Percentiles rank a stretch among this genome's conserved stretches.
These are phyloP conservation scores for Monilinia vaccinii-corymbosi DNA, from an alignment of 2,329 filamentous ascomycete species.

Conservation along the genomic window DNA sequence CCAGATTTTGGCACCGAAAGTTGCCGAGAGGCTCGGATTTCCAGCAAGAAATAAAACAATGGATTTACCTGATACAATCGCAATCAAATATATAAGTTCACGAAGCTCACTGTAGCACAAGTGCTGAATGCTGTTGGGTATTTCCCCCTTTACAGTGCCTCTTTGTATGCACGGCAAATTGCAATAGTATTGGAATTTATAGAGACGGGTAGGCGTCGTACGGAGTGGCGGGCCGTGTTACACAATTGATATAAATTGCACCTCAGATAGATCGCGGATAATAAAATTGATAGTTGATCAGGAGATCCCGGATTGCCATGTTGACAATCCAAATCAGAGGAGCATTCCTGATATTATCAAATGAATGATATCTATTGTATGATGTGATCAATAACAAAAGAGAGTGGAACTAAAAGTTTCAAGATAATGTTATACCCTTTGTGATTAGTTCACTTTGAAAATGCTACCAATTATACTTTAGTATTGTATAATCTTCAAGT, in stretches of 20 bases:
- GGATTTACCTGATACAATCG: not conserved
- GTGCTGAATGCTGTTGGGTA: not conserved
- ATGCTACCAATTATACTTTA: not conserved
- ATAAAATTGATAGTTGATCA: constrained; percentile 4
- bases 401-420: not conserved
- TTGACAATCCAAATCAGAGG: not conserved
- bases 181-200: not conserved
- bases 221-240: constrained; percentile 9
- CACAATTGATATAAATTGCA: not conserved
- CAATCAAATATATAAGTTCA: too few species aligned
- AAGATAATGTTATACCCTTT: not conserved
- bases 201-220: not conserved
- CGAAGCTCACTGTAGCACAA: not conserved
- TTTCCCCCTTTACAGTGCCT: not conserved
- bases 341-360: not conserved
- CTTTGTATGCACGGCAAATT: not conserved
- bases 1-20: not conserved
- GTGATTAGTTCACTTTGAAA: not conserved
- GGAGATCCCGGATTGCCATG: not conserved
- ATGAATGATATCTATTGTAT: not conserved
- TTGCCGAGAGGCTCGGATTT: not conserved
- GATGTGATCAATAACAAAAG: not conserved
- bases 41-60: not conserved
- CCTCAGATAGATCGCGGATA: constrained; percentile 6
- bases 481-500: not conserved